Evolutionary conservation across 164 flowering plant species (phyloP), one percentile per base, ranked within the genome.

Genomic region (Dillenia suffruticosa): DNA sequence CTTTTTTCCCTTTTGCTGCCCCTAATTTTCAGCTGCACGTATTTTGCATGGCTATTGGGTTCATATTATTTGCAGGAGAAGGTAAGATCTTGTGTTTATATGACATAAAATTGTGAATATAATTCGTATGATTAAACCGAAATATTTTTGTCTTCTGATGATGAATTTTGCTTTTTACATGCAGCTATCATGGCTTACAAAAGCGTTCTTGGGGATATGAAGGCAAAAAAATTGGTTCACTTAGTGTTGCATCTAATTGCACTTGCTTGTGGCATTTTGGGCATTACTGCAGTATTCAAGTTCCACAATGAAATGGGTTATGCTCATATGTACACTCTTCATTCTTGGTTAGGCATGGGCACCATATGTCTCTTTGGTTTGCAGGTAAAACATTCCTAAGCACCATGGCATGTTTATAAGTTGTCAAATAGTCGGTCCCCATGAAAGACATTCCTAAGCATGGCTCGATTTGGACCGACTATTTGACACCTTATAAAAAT

Each of bases 311-410:
- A 82, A 54, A 12, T 9, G 2, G 46, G 56, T 2, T 11, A 43
- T 3, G 59, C 77, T 3, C 26, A 85, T 26, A 52, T 88, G 70
- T 54, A 65, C 56, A 72, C 80, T 57, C 58, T 90, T 49, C 95
- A 90, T 75, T 83, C 92, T 13, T 90, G 97, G 97, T 54, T 90
- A 2, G 95, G 97, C 47, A 72, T 90, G 12, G 58, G 69, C 64
- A 79, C 92, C 75, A 77, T 90, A 67, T 77, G 66, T 78, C 66
- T 84, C 19, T 86, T 75, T 63, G 80, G 75, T 51, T 52, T 83
- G 22, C 92, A 87, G 87, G 96, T 87, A 75, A 63, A 13, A 24
- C 50, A 2, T 61, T 19, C 22, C 22, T 19, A 19, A 19, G 22
- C 22, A 19, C 22, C 22, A 19, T 19, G 22, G 22, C 22, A 19